These are phyloP conservation scores for Exidia glandulosa DNA, from an alignment of 768 basidiomycete genomes.

Conservation along the genomic window DNA sequence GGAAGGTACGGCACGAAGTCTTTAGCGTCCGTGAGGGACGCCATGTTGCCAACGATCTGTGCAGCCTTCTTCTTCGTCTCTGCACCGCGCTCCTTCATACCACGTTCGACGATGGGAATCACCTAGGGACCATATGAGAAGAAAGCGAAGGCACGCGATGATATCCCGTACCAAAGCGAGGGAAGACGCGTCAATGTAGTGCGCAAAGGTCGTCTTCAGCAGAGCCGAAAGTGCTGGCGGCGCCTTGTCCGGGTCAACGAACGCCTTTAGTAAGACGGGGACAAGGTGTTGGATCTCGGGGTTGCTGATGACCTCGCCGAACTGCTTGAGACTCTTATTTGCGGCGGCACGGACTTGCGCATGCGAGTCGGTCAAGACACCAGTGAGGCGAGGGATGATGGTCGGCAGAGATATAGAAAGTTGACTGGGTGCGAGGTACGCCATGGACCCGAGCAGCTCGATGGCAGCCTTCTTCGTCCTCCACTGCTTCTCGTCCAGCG, in stretches of 20 bases:
- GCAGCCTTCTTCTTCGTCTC: slow-evolving; percentile 93
- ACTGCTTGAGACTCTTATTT: slow-evolving; percentile 92
- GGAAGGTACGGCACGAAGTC: slow-evolving; percentile 95
- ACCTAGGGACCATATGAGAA: slow-evolving; percentile 37
- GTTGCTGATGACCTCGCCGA: slow-evolving; percentile 96
- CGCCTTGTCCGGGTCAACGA: slow-evolving; percentile 91
- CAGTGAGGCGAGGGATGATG: slow-evolving; percentile 91
- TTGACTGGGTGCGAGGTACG: slow-evolving; percentile 93
- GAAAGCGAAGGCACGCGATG: not conserved
- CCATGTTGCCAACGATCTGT: slow-evolving; percentile 95
- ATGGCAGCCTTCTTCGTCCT: slow-evolving; percentile 95
- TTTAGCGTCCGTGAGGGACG: slow-evolving; percentile 76
- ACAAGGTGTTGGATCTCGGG: slow-evolving; percentile 92
- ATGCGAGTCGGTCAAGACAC: slow-evolving; percentile 93
- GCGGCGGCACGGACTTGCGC: slow-evolving; percentile 88
- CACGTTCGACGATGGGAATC: slow-evolving; percentile 89
- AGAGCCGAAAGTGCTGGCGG: slow-evolving; percentile 73
- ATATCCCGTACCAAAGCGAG: slow-evolving; percentile 65
- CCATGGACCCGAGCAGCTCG: slow-evolving; percentile 95
- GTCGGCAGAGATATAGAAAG: slow-evolving; percentile 90
- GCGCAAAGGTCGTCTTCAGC: slow-evolving; percentile 91
- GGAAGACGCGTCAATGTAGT: slow-evolving; percentile 96
- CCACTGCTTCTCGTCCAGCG: slow-evolving; percentile 97
- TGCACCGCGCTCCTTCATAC: slow-evolving; percentile 81
- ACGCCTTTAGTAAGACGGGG: slow-evolving; percentile 80